Base-by-base conservation (phyloP, 2,329 filamentous ascomycete species). In the Magnaporthiopsis poae region DNA sequence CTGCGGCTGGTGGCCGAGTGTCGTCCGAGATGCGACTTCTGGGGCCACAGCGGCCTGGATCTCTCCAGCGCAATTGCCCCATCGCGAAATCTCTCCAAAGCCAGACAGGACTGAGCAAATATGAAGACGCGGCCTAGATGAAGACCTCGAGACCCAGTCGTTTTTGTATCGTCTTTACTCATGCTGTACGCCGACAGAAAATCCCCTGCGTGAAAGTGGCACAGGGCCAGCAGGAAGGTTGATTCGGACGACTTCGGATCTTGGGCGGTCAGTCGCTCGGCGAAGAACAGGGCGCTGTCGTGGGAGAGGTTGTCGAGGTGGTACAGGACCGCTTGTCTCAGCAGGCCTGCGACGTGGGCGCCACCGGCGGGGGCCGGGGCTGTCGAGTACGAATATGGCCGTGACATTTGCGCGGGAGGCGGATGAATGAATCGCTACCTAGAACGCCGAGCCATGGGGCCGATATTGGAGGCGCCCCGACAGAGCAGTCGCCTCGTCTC, bases 251-350 rank as follows among this genome's bases (percentile, higher is more conserved):
- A 90, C 72, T 90, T 88, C 31, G 90, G 86, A 72, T 98, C 94
- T 72, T 94, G 90, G 64, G 92, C 93, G 69, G 88, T 84, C 27
- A 97, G 85, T 70, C 95, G 88, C 74, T 94, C 91, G 68, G 95
- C 90, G 69, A 96, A 91, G 79, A 99, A 99, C 60, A 96, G 87
- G 67, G 95, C 95, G 75, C 96, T 98, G 66, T 93, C 88, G 74
- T 90, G 84, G 56, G 93, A 87, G 74, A 92, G 89, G 75, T 96
- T 96, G 81, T 99, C 95, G 76, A 99, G 87, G 72, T 89, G 86
- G 74, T 89, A 88, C 73, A 88, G 79, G 67, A 89, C 80, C 67
- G 84, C 78, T 75, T 88, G 86, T 73, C 83, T 82, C 67, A 89
- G 73, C 69, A 86, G 78, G 72, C 79, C 78, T 64, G 80, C 80